Evolutionary conservation across 208 protist genomes (phyloP), one percentile per base, ranked within the genome.

Genomic region (Leishmania aethiopica): DNA sequence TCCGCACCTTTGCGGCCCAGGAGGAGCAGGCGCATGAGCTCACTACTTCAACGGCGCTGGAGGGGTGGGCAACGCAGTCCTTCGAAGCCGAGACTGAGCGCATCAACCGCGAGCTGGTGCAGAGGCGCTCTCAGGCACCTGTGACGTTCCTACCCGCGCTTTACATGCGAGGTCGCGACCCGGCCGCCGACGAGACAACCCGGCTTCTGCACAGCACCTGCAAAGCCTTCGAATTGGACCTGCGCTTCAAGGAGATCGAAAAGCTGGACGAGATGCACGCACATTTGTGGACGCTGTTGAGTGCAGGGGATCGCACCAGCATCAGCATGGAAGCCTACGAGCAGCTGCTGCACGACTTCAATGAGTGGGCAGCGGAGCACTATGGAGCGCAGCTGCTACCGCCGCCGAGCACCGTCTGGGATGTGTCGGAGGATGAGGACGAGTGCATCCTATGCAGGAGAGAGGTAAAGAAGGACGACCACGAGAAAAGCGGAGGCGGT

Each of bases 201-300:
- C 87, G 86, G 6, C 82, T 90, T 11, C 76, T 94, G 49, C 85
- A 86, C 66, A 79, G 79, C 53, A 91, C 94, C 28, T 92, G 87
- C 66, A 97, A 97, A 70, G 88, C 92, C 0, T 93, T 96, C 73
- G 94, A 96, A 83, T 80, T 97, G 47, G 91, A 94, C 70, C 84
- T 96, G 5, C 94, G 92, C 64, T 94, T 95, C 70, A 88, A 85
- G 37, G 90, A 96, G 78, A 93, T 97, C 37, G 94, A 97, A 60
- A 84, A 91, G 70, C 84, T 96, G 40, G 94, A 97, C 81, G 84
- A 90, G 67, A 93, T 93, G 84, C 90, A 94, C 70, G 88, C 84
- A 8, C 92, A 94, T 62, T 84, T 96, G 77, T 95, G 89, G 90
- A 85, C 91, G 40, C 80, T 95, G 32, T 85, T 97, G 13, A 96